These are phyloP conservation scores for Ophiostoma angusticollis DNA, from an alignment of 2,329 filamentous ascomycete species.

Conservation along the genomic window DNA sequence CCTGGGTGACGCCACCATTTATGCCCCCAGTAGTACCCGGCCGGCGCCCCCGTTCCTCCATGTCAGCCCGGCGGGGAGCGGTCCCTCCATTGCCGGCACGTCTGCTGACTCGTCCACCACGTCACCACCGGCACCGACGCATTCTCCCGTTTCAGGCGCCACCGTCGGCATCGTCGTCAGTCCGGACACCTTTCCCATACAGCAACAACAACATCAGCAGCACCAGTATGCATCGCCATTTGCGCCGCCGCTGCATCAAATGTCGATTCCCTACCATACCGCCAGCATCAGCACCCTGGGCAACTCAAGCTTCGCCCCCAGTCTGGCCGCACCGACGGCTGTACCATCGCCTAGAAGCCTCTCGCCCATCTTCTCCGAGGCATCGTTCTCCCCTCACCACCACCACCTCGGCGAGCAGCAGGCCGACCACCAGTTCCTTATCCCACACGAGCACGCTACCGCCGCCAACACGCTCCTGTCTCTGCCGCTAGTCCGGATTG, in stretches of 20 bases:
- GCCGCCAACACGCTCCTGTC: constrained; percentile 23
- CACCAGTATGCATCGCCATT: no score
- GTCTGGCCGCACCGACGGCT: not conserved
- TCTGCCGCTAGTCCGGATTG: constrained; percentile 21
- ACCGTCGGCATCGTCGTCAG: no score
- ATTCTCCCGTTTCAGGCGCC: no score
- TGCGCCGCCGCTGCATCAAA: no score
- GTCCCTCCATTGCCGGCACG: not conserved
- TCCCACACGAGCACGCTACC: constrained; percentile 23
- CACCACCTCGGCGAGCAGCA: constrained; percentile 12
- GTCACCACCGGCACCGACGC: not conserved
- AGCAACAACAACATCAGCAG: not conserved
- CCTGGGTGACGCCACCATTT: no score
- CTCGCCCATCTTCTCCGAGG: not conserved
- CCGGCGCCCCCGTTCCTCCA: not conserved
- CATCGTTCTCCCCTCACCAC: not conserved
- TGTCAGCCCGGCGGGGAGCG: not conserved
- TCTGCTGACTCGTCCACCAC: not conserved
- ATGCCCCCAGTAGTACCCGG: no score
- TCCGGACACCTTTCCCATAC: constrained; percentile 1
- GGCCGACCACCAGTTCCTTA: constrained; percentile 25
- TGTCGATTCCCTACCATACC: not conserved
- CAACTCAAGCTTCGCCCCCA: no score
- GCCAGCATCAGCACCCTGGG: not conserved
- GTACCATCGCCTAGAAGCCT: not conserved